A percentile compares a stretch with the other conserved stretches of the same genome.
Evolutionary conservation across 140 eudicot genomes (phyloP).

Genomic region (Senecio squalidus): DNA sequence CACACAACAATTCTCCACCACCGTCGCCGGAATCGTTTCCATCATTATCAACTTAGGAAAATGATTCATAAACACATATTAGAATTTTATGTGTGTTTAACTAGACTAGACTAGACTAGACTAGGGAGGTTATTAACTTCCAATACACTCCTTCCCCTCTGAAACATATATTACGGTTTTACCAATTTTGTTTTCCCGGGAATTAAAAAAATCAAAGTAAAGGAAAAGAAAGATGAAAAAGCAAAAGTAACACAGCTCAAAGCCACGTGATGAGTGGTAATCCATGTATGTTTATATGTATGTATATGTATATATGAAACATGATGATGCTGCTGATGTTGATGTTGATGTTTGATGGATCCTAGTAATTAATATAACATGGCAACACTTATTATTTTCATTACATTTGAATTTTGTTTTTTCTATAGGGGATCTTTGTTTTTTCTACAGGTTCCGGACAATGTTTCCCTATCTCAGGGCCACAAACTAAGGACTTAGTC

Average conservation of each 20-base stretch:
- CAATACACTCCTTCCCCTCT: constrained; percentile 26
- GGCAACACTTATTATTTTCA: no score
- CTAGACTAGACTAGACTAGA: no score
- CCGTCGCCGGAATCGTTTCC: constrained; percentile 24
- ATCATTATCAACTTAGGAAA: constrained; percentile 47
- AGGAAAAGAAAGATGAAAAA: constrained; percentile 7
- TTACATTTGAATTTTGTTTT: neutral
- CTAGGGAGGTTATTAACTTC: constrained; percentile 20
- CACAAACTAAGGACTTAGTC: no score
- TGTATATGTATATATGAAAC: neutral
- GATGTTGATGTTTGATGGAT: constrained; percentile 19
- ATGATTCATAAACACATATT: constrained; percentile 1
- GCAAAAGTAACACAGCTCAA: constrained; percentile 33
- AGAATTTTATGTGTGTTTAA: no score
- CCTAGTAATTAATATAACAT: constrained; percentile 18
- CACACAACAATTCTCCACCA: constrained; percentile 79
- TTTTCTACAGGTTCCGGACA: no score
- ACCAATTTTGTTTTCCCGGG: constrained; percentile 31
- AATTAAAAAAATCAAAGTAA: neutral
- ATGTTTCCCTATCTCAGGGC: no score
- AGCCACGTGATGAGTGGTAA: constrained; percentile 46
- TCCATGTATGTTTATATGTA: constrained; percentile 11
- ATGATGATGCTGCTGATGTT: constrained; percentile 7
- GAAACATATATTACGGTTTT: constrained; percentile 11
- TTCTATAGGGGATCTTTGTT: neutral